These are phyloP conservation scores for Veloporphyrellus conicus DNA, from an alignment of 1,284 basidiomycete species.

Conservation along the genomic window DNA sequence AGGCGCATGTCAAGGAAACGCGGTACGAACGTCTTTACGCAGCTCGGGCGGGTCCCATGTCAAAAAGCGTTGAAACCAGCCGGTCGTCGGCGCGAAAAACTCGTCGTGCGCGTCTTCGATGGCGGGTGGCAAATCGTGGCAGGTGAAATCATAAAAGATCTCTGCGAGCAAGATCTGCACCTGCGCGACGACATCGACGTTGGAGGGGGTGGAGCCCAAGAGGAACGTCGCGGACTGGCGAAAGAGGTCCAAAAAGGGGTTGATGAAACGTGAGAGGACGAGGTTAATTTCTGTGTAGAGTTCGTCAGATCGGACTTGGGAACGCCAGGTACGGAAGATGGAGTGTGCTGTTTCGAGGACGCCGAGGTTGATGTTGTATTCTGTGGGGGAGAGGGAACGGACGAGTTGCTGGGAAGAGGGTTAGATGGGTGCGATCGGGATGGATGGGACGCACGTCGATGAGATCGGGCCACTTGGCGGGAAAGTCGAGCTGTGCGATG, in stretches of 20 bases:
- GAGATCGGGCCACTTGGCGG: constrained; percentile 76
- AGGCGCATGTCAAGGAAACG: constrained; percentile 4
- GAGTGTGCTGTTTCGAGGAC: constrained; percentile 94
- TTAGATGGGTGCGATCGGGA: constrained; percentile 16
- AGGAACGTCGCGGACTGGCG: constrained; percentile 57
- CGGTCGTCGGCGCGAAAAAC: constrained; percentile 69
- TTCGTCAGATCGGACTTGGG: constrained; percentile 82
- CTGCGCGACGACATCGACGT: constrained; percentile 58
- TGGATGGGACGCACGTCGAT: constrained; percentile 62
- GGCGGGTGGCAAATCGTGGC: constrained; percentile 91
- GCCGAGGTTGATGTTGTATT: constrained; percentile 84
- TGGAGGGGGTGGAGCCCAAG: constrained; percentile 42
- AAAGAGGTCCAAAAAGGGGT: constrained; percentile 83
- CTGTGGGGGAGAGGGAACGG: constrained; percentile 65
- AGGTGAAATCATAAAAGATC: constrained; percentile 91
- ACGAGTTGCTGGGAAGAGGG: constrained; percentile 70
- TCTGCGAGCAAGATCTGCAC: constrained; percentile 78
- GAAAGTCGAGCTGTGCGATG: constrained; percentile 86
- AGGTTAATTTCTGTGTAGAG: constrained; percentile 92
- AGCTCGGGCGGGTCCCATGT: constrained; percentile 73
- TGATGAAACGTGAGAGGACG: constrained; percentile 80
- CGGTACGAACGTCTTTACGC: constrained; percentile 60
- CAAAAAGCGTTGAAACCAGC: constrained; percentile 77
- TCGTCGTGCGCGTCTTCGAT: constrained; percentile 86
- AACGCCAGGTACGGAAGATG: constrained; percentile 91